phyloP scores from a whole-genome alignment of 2,329 filamentous ascomycete genomes.

The Camillea tinctor region DNA sequence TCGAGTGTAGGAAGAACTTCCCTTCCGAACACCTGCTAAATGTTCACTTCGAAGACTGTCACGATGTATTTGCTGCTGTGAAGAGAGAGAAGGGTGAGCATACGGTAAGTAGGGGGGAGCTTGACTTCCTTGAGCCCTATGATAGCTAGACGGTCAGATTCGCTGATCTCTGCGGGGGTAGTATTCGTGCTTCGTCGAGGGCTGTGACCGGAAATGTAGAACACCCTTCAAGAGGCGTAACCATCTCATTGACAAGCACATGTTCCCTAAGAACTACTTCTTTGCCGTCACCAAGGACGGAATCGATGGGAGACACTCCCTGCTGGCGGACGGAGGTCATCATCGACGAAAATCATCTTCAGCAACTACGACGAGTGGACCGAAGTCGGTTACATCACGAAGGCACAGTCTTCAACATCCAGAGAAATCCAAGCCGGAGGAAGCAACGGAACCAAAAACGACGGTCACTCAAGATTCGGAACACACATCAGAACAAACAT shows the following conservation, averaged over 20 bases:
- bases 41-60: slow-evolving; percentile 87
- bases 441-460: slow-evolving; percentile 8
- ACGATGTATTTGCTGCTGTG: slow-evolving; percentile 75
- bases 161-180: slow-evolving; percentile 34
- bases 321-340: slow-evolving; percentile 63
- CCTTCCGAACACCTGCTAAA: slow-evolving; percentile 77
- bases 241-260: slow-evolving; percentile 92
- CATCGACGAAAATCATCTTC: slow-evolving; percentile 49
- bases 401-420: slow-evolving; percentile 30
- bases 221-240: slow-evolving; percentile 80
- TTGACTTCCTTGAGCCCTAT: too few relatives aligned
- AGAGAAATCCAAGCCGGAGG: slow-evolving; percentile 14
- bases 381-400: slow-evolving; percentile 21
- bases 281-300: slow-evolving; percentile 84
- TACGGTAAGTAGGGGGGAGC: slow-evolving; percentile 53
- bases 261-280: slow-evolving; percentile 86
- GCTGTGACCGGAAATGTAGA: slow-evolving; percentile 80
- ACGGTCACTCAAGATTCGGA: not conserved
- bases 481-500: slow-evolving; percentile 18
- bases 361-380: slow-evolving; percentile 25
- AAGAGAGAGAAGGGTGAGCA: slow-evolving; percentile 79
- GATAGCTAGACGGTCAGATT: slow-evolving; percentile 1
- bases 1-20: slow-evolving; percentile 83
- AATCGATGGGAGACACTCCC: slow-evolving; percentile 79
- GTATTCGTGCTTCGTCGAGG: slow-evolving; percentile 88